Evolutionary conservation across 2,329 filamentous ascomycete species (phyloP).

Genomic region (Pseudopithomyces maydicus): DNA sequence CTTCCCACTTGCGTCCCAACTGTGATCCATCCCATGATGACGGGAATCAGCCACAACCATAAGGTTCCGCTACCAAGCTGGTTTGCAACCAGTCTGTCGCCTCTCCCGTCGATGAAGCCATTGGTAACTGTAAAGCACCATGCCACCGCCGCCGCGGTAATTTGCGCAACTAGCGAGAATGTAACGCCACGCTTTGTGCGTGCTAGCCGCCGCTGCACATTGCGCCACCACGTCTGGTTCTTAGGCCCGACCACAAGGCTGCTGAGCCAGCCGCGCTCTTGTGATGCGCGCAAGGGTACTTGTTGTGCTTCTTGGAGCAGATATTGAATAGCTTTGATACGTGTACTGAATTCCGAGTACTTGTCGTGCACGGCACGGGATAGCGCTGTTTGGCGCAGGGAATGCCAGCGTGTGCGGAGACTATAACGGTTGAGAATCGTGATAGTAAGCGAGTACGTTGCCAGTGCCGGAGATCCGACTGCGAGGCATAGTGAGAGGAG

Average conservation of each 20-base stretch:
- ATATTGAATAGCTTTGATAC: slow-evolving; percentile 17
- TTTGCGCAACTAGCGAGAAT: no score
- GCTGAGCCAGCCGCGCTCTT: slow-evolving; percentile 20
- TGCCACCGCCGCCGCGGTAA: no score
- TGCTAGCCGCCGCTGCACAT: slow-evolving; percentile 13
- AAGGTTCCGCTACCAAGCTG: slow-evolving; percentile 24
- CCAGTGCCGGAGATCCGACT: slow-evolving; percentile 25
- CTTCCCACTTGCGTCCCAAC: slow-evolving; percentile 21
- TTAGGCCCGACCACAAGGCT: slow-evolving; percentile 22
- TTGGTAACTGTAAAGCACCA: slow-evolving; percentile 23
- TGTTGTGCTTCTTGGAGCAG: slow-evolving; percentile 28
- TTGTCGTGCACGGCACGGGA: slow-evolving; percentile 12
- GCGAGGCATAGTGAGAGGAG: slow-evolving; percentile 22
- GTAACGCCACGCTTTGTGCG: slow-evolving; percentile 14
- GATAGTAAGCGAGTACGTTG: slow-evolving; percentile 25
- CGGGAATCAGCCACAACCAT: slow-evolving; percentile 28
- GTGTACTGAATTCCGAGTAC: slow-evolving; percentile 9
- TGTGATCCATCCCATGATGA: slow-evolving; percentile 26
- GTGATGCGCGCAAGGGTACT: slow-evolving; percentile 20
- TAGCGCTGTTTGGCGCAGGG: slow-evolving; percentile 12
- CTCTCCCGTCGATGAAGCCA: slow-evolving; percentile 14
- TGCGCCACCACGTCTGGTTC: slow-evolving; percentile 24
- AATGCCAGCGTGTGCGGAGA: slow-evolving; percentile 16
- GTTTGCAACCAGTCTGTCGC: slow-evolving; percentile 18
- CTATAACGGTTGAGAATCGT: slow-evolving; percentile 27